Evolutionary conservation across 23 red algal species (phyloP).

Genomic region (Gracilaria domingensis): DNA sequence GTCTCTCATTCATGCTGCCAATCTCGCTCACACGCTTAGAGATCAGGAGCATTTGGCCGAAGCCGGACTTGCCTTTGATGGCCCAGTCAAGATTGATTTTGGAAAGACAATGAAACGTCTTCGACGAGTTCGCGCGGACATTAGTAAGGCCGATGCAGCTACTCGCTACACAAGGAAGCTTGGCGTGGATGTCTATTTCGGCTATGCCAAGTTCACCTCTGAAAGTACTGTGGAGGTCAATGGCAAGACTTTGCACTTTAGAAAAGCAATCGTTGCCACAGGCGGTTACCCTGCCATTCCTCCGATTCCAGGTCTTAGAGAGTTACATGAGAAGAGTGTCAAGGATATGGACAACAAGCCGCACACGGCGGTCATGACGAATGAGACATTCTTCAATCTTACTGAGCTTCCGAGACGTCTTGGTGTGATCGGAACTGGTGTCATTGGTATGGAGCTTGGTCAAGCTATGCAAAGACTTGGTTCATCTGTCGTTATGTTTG

Average conservation of each 20-base stretch:
- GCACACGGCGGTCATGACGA: slow-evolving; percentile 65
- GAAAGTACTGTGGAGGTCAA: slow-evolving; percentile 56
- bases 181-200: slow-evolving; percentile 83
- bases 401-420: slow-evolving; percentile 71
- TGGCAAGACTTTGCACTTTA: slow-evolving; percentile 63
- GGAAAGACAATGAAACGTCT: slow-evolving; percentile 78
- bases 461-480: slow-evolving; percentile 81
- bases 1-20: slow-evolving; percentile 79
- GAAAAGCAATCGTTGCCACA: slow-evolving; percentile 69
- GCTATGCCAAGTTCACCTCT: slow-evolving; percentile 69
- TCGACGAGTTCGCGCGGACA: slow-evolving; percentile 75
- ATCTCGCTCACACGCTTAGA: slow-evolving; percentile 56
- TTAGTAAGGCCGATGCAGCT: slow-evolving; percentile 75
- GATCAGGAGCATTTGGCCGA: slow-evolving; percentile 47
- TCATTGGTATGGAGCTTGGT: slow-evolving; percentile 82
- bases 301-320: slow-evolving; percentile 56
- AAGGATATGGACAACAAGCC: slow-evolving; percentile 42
- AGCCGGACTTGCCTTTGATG: slow-evolving; percentile 50
- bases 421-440: slow-evolving; percentile 75
- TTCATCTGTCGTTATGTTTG: slow-evolving; percentile 70
- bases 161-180: slow-evolving; percentile 68
- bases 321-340: slow-evolving; percentile 64
- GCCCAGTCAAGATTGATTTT: slow-evolving; percentile 74
- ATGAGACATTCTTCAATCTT: slow-evolving; percentile 83
- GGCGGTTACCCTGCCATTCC: slow-evolving; percentile 75